These are phyloP conservation scores for Arabis alpina DNA, from an alignment of 345 rosid species.

Conservation along the genomic window DNA sequence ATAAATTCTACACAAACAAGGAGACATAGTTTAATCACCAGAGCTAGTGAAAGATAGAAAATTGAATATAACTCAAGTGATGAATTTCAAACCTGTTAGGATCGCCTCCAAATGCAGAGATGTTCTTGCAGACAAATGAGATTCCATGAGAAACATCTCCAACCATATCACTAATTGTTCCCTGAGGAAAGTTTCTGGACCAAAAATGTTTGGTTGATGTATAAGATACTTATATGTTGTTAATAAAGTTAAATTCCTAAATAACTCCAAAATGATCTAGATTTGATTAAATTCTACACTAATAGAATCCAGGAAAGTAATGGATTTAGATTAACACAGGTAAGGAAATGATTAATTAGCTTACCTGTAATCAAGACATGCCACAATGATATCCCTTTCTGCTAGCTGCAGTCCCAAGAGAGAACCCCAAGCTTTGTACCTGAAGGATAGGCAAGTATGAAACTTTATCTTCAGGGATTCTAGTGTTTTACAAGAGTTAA, in stretches of 20 bases:
- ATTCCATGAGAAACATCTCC: constrained; percentile 80
- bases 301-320: not conserved
- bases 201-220: constrained; percentile 2
- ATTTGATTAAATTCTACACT: not conserved
- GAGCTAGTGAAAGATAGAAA: not conserved
- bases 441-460: constrained; percentile 42
- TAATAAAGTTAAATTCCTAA: not conserved
- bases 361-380: constrained; percentile 96
- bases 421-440: constrained; percentile 99
- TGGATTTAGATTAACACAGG: not conserved
- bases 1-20: constrained; percentile 64
- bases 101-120: constrained; percentile 89
- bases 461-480: constrained; percentile 10
- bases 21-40: constrained; percentile 20
- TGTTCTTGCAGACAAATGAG: constrained; percentile 75
- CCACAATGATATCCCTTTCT: constrained; percentile 91
- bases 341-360: not conserved
- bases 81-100: constrained; percentile 64
- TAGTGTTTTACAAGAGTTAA: not conserved
- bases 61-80: constrained; percentile 11
- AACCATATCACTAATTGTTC: constrained; percentile 92
- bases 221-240: not conserved
- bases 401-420: constrained; percentile 92
- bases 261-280: not conserved
- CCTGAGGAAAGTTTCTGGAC: constrained; percentile 96